These are phyloP conservation scores for Nicotiana knightiana DNA, from an alignment of 257 asterid species.

Conservation along the genomic window DNA sequence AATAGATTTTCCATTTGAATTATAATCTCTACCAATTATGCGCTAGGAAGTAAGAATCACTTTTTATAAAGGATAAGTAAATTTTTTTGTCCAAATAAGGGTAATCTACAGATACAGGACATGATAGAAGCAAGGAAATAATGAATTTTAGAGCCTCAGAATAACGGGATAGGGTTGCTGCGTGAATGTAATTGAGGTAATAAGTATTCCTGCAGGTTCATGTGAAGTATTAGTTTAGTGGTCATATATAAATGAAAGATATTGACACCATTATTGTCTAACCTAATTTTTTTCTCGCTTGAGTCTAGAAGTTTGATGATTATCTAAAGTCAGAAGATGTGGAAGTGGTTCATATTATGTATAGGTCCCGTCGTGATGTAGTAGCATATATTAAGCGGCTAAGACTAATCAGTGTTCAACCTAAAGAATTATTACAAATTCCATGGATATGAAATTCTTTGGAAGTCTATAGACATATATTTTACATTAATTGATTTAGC, in stretches of 20 bases:
- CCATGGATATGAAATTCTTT: not conserved
- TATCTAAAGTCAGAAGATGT: not conserved
- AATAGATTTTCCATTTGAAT: not conserved
- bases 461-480: not conserved
- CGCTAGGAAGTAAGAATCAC: not conserved
- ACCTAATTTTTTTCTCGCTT: not conserved
- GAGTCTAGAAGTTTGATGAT: not conserved
- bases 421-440: not conserved
- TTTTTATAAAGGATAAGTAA: no score
- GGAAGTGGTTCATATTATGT: not conserved
- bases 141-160: not conserved
- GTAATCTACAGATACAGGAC: no score
- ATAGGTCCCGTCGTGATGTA: not conserved
- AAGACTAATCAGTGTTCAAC: not conserved
- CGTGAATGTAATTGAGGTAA: not conserved
- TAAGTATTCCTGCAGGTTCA: not conserved
- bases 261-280: no score
- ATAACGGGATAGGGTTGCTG: not conserved
- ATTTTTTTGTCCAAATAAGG: no score
- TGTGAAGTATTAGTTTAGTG: no score
- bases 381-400: not conserved
- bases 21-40: not conserved
- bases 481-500: not conserved
- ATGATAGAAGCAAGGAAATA: no score
- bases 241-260: no score